Percentiles rank a stretch among this genome's conserved stretches.
Evolutionary conservation across 805 yeast genomes (phyloP).

Genomic region (Hanseniaspora lindneri): DNA sequence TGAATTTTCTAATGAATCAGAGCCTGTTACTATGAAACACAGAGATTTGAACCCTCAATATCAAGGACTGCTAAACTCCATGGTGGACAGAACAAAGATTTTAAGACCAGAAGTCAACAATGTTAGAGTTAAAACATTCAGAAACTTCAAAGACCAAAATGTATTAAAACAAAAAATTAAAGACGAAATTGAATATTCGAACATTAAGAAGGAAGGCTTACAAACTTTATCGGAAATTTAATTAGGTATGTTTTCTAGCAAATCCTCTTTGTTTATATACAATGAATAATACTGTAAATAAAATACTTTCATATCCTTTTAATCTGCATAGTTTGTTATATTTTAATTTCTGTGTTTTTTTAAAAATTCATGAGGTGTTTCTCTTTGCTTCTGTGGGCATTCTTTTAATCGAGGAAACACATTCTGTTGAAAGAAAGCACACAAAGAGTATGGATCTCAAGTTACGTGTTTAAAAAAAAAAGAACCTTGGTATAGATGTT

Average conservation of each 20-base stretch:
- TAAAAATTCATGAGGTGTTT: too few species aligned
- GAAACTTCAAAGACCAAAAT: constrained; percentile 9
- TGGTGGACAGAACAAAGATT: constrained; percentile 8
- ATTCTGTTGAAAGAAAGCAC: too few species aligned
- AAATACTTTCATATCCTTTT: neutral
- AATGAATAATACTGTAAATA: neutral
- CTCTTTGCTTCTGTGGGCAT: neutral
- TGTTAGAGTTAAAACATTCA: constrained; percentile 12
- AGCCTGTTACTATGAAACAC: constrained; percentile 17
- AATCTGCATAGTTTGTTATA: neutral
- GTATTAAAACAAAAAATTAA: neutral
- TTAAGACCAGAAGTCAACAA: constrained; percentile 9
- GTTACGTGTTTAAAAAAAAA: too few species aligned
- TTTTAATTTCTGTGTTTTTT: too few species aligned
- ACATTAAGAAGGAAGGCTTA: neutral
- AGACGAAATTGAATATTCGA: constrained; percentile 7
- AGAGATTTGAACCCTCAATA: constrained; percentile 12
- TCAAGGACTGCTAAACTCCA: constrained; percentile 9
- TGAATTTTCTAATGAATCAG: constrained; percentile 24
- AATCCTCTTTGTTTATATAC: neutral
- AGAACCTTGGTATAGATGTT: too few species aligned
- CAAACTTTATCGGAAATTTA: neutral
- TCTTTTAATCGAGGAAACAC: too few species aligned
- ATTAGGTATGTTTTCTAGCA: neutral
- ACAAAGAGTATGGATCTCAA: too few species aligned